Percentiles rank a stretch among this genome's conserved stretches.
Evolutionary conservation across 352 stramenopile species (phyloP).

Genomic region (Phytophthora boehmeriae): DNA sequence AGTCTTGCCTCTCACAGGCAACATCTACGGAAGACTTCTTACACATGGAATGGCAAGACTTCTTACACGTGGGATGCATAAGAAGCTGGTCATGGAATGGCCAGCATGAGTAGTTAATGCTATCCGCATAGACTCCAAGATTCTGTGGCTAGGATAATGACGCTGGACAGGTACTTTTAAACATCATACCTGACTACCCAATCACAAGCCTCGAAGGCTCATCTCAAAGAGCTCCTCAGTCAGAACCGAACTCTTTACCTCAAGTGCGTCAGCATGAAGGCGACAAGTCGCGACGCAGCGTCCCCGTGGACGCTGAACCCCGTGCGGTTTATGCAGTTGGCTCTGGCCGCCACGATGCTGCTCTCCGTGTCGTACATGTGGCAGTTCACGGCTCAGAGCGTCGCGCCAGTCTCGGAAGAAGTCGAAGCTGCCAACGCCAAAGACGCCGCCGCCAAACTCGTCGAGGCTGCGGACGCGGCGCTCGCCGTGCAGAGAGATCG

Average conservation of each 20-base stretch:
- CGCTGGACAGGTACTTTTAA: no score
- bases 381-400: constrained; percentile 60
- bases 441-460: constrained; percentile 28
- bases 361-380: constrained; percentile 77
- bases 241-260: constrained; percentile 7
- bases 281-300: constrained; percentile 11
- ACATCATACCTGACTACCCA: no score
- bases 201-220: constrained; percentile 12
- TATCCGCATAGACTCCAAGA: no score
- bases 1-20: no score
- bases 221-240: constrained; percentile 3
- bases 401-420: constrained; percentile 20
- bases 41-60: no score
- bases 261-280: constrained; percentile 24
- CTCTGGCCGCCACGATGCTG: constrained; percentile 55
- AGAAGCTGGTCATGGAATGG: no score
- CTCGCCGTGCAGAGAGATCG: constrained; percentile 43
- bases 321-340: constrained; percentile 78
- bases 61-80: no score
- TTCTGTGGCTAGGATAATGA: no score
- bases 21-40: no score
- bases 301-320: constrained; percentile 36
- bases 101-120: not conserved
- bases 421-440: constrained; percentile 24
- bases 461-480: constrained; percentile 23